phyloP scores from a whole-genome alignment of 106 monocot species.

The Dactylorhiza incarnata region DNA sequence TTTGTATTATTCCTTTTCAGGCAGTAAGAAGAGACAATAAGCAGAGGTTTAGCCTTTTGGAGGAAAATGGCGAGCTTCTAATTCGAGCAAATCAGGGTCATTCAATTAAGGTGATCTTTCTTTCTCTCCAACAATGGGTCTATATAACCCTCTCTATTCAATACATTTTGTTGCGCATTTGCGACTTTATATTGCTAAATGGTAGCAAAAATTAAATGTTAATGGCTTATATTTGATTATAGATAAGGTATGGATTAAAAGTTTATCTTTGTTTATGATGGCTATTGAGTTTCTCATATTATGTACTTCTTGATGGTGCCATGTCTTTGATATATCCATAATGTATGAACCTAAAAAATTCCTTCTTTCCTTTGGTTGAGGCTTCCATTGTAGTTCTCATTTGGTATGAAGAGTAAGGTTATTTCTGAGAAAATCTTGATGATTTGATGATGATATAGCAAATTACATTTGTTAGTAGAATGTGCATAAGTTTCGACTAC shows the following conservation, averaged over 20 bases:
- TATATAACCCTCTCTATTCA: neutral
- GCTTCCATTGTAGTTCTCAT: neutral
- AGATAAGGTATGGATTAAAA: neutral
- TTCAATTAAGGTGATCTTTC: constrained; percentile 46
- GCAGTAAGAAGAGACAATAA: constrained; percentile 88
- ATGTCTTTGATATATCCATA: neutral
- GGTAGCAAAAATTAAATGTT: neutral
- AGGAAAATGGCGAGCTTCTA: constrained; percentile 75
- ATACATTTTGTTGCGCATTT: neutral
- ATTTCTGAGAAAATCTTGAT: neutral
- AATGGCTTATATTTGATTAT: neutral
- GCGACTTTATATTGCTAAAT: neutral
- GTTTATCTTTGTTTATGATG: too few relatives aligned
- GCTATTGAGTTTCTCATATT: too few relatives aligned
- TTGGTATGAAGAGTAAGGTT: neutral
- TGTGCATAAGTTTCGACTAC: too few relatives aligned
- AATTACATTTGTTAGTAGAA: too few relatives aligned
- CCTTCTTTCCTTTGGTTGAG: neutral
- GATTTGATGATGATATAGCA: too few relatives aligned
- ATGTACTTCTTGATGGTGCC: neutral
- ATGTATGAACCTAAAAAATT: neutral
- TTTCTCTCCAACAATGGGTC: neutral
- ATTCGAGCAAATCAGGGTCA: constrained; percentile 99
- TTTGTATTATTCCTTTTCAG: constrained; percentile 18
- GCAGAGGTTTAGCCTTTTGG: constrained; percentile 75